These are phyloP conservation scores for Termitomyces bulborhizus DNA, from an alignment of 768 basidiomycete genomes.

Conservation along the genomic window DNA sequence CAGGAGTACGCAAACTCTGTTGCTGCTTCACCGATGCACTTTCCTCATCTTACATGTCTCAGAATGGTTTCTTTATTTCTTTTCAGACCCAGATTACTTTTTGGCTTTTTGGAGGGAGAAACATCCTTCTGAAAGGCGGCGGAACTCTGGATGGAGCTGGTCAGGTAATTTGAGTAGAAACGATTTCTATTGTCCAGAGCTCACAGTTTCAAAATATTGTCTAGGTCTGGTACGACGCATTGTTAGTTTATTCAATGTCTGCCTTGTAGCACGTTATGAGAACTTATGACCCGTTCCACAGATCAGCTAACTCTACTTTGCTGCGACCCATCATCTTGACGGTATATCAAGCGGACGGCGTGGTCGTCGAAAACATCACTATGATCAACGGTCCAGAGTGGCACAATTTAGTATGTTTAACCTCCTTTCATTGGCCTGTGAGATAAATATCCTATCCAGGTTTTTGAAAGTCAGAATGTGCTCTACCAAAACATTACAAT, in stretches of 20 bases:
- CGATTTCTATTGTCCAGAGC: neutral
- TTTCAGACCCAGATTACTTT: constrained; percentile 51
- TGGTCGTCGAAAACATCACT: constrained; percentile 38
- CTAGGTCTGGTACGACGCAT: constrained; percentile 52
- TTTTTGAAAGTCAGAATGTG: constrained; percentile 42
- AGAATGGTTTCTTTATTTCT: constrained; percentile 47
- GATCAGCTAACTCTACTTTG: constrained; percentile 38
- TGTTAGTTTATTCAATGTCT: constrained; percentile 19
- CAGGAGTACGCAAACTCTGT: constrained; percentile 26
- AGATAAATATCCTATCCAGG: constrained; percentile 18
- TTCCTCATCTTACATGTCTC: neutral
- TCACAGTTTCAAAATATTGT: neutral
- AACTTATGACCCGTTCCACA: constrained; percentile 10
- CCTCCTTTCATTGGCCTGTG: neutral
- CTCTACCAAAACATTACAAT: constrained; percentile 42
- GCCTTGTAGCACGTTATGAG: neutral
- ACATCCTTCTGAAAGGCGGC: constrained; percentile 47
- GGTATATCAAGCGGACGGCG: constrained; percentile 42
- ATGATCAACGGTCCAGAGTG: constrained; percentile 49
- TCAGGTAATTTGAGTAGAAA: constrained; percentile 31
- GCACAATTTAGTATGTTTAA: constrained; percentile 37
- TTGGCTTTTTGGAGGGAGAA: constrained; percentile 49
- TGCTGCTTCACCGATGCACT: neutral
- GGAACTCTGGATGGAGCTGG: constrained; percentile 63
- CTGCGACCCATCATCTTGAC: constrained; percentile 52